phyloP scores from a whole-genome alignment of 768 basidiomycete species.

The Phylloporus sp. region DNA sequence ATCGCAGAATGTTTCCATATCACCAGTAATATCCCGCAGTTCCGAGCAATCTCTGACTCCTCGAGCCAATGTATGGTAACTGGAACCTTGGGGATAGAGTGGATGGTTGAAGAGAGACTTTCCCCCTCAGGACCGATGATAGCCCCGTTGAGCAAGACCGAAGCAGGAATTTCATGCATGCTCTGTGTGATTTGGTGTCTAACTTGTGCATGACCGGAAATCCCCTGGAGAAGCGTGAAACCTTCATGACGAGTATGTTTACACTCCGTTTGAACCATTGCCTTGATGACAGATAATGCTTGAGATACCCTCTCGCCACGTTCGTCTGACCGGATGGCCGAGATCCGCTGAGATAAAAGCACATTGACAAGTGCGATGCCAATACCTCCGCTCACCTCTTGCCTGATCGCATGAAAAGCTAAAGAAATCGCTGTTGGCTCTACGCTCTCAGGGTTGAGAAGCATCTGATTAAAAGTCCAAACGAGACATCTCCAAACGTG shows the following conservation, averaged over 20 bases:
- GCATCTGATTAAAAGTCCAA: conserved; percentile 51
- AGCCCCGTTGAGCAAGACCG: conserved; percentile 44
- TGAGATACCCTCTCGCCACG: conserved; percentile 28
- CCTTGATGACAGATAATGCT: conserved; percentile 35
- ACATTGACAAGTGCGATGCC: conserved; percentile 39
- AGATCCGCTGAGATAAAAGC: conserved; percentile 30
- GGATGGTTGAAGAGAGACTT: conserved; percentile 25
- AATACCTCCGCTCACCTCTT: conserved; percentile 45
- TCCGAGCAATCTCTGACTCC: conserved; percentile 35
- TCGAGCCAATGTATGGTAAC: conserved; percentile 31
- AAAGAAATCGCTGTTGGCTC: conserved; percentile 30
- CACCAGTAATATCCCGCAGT: conserved; percentile 38
- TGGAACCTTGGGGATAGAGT: conserved; percentile 23
- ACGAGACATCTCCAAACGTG: conserved; percentile 53
- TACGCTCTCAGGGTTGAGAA: conserved; percentile 13
- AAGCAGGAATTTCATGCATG: conserved; percentile 26
- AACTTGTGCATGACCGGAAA: conserved; percentile 28
- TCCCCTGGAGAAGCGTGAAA: conserved; percentile 32
- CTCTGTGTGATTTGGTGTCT: conserved; percentile 1
- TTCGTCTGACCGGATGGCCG: conserved; percentile 3
- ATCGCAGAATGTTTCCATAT: conserved; percentile 36
- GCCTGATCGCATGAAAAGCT: conserved; percentile 42
- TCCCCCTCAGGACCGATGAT: conserved; percentile 30
- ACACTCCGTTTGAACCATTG: conserved; percentile 34
- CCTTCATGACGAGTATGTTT: conserved; percentile 31